These are phyloP conservation scores for Tetrahymena thermophila DNA, from an alignment of 73 alveolate genomes.

Conservation along the genomic window DNA sequence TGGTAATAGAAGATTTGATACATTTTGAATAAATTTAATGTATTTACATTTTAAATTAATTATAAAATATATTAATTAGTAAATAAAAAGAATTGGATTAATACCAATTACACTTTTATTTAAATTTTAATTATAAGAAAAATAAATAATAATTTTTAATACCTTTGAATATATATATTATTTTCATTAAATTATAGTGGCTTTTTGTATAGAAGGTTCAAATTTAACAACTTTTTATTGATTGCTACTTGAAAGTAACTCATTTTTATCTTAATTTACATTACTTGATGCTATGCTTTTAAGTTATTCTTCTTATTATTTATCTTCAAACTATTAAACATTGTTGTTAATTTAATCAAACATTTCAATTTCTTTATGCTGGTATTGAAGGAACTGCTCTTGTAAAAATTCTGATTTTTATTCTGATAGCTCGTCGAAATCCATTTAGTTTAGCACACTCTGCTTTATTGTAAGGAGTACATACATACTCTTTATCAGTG, in stretches of 20 bases:
- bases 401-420: neutral
- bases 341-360: neutral
- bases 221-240: no score
- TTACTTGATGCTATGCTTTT: neutral
- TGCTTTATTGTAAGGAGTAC: neutral
- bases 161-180: no score
- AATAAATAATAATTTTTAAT: no score
- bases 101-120: no score
- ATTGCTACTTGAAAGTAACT: neutral
- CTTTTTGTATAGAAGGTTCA: no score
- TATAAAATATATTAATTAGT: no score
- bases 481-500: neutral
- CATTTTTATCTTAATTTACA: neutral
- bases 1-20: no score
- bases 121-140: no score
- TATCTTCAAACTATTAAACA: neutral
- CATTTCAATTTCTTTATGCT: neutral
- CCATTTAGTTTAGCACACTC: neutral
- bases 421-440: neutral
- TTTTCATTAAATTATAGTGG: no score
- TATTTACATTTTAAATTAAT: no score
- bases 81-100: no score
- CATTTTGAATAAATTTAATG: no score
- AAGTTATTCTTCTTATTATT: neutral
- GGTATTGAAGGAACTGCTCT: neutral